phyloP scores from a whole-genome alignment of 768 basidiomycete genomes.

The Tubosaeta sp. region DNA sequence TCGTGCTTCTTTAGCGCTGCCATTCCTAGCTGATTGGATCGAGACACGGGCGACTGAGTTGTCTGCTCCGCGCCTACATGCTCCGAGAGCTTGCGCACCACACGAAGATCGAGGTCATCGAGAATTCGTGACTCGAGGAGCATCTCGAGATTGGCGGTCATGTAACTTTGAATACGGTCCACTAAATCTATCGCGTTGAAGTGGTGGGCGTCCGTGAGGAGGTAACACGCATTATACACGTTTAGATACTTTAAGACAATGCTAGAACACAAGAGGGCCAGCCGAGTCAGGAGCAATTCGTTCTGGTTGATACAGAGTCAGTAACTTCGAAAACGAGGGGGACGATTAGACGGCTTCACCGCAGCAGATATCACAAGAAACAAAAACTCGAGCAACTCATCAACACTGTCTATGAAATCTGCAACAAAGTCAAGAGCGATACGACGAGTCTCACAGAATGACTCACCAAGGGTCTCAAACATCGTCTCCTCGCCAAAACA shows the following conservation, averaged over 20 bases:
- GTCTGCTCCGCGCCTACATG: conserved; percentile 58
- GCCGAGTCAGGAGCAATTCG: conserved; percentile 82
- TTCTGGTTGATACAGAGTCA: conserved; percentile 45
- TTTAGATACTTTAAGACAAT: conserved; percentile 66
- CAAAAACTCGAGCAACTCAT: conserved; percentile 80
- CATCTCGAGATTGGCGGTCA: conserved; percentile 80
- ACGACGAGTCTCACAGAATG: background rate
- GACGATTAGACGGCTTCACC: conserved; percentile 39
- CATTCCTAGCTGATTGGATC: conserved; percentile 50
- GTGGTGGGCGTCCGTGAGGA: conserved; percentile 79
- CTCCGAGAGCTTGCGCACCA: conserved; percentile 62
- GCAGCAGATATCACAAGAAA: conserved; percentile 84
- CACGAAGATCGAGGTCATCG: conserved; percentile 62
- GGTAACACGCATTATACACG: conserved; percentile 70
- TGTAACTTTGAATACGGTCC: conserved; percentile 71
- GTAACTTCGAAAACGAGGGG: no score
- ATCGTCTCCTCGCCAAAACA: conserved; percentile 71
- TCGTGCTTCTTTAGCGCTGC: conserved; percentile 56
- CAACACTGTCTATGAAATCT: conserved; percentile 63
- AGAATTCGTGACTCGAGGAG: conserved; percentile 79
- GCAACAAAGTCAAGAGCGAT: conserved; percentile 3
- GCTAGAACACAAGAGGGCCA: conserved; percentile 78
- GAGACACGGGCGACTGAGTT: conserved; percentile 60
- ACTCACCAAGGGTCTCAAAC: conserved; percentile 68
- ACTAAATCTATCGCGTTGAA: conserved; percentile 69